Evolutionary conservation across 805 yeast genomes (phyloP), one percentile per base, ranked within the genome.

Genomic region (Candida nitratophila): DNA sequence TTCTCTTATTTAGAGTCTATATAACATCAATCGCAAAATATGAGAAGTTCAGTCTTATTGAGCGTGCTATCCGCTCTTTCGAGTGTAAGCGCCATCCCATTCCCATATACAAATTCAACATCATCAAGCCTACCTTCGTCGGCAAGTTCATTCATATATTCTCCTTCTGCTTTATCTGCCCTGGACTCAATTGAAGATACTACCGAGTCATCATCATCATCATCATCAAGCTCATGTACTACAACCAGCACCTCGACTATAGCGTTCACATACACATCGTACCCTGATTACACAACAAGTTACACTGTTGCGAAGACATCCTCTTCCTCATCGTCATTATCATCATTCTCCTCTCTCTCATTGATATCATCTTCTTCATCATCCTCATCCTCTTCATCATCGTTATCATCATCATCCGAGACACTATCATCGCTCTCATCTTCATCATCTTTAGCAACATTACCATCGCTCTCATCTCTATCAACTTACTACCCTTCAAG

Each of bases 401-500:
- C 34, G 16, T n/a, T 20, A n/a, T 16, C 20, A 5, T 32, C 19
- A 16, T 32, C 9, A 11, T 29, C 56, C 10, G 24, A 43, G 11
- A 6, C 27, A 15, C 39, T 42, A 11, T 16, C 40, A 12, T 30
- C 46, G 17, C 22, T 26, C 16, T 17, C 41, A 22, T 39, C 45
- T 3, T 46, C 42, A 11, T 41, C 44, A 4, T 29, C 32, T 8
- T 29, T n/a, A 11, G 8, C 32, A 29, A 10, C 12, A 4, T 11
- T 14, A 29, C 15, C 32, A 29, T 29, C 15, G 14, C 14, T n/a
- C 5, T 29, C 32, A 29, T 11, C 32, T 29, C 10, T 26, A 7
- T 11, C 29, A 26, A 11, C 7, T 20, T 35, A 47, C 6, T 41
- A 37, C 9, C 36, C 45, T 17, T 41, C 46, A 8, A 42, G 39